Percentiles rank a stretch among this genome's conserved stretches.
phyloP scores from a whole-genome alignment of 331 rosid species.

The Saraca asoca region DNA sequence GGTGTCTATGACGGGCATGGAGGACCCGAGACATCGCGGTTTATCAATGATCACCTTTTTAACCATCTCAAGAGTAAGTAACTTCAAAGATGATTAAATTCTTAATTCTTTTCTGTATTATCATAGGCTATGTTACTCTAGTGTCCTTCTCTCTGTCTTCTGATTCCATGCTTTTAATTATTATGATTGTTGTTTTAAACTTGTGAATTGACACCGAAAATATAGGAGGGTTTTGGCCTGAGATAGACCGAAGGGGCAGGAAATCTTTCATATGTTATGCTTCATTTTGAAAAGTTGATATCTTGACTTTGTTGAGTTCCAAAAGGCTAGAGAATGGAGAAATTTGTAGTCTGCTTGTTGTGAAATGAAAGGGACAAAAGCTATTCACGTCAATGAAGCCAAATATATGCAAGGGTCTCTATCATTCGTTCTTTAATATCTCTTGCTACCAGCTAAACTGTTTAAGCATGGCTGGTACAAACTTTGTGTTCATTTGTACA shows the following conservation, averaged over 20 bases:
- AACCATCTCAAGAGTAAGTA: slow-evolving; percentile 91
- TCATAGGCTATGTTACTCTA: slow-evolving; percentile 15
- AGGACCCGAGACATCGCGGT: slow-evolving; percentile 96
- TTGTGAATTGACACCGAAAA: not conserved
- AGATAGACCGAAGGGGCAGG: slow-evolving; percentile 10
- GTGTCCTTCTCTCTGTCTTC: slow-evolving; percentile 4
- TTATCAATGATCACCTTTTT: slow-evolving; percentile 79
- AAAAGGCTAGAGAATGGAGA: slow-evolving; percentile 1
- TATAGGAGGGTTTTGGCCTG: not conserved
- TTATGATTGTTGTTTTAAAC: not conserved
- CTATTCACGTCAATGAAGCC: not conserved
- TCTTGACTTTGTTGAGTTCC: not conserved
- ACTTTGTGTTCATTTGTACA: slow-evolving; percentile 7
- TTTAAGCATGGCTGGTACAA: slow-evolving; percentile 6
- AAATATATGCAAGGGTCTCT: not conserved
- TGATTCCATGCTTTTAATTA: slow-evolving; percentile 8
- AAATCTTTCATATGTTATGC: slow-evolving; percentile 5
- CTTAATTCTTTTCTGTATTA: slow-evolving; percentile 24
- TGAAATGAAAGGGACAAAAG: not conserved
- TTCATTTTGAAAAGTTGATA: not conserved
- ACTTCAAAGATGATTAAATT: slow-evolving; percentile 20
- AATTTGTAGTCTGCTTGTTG: slow-evolving; percentile 22
- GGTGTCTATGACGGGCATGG: slow-evolving; percentile 98
- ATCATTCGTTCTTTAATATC: slow-evolving; percentile 11
- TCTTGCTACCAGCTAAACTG: not conserved